These are phyloP conservation scores for Penicillium riverlandense DNA, from an alignment of 495 filamentous ascomycete genomes.

Conservation along the genomic window DNA sequence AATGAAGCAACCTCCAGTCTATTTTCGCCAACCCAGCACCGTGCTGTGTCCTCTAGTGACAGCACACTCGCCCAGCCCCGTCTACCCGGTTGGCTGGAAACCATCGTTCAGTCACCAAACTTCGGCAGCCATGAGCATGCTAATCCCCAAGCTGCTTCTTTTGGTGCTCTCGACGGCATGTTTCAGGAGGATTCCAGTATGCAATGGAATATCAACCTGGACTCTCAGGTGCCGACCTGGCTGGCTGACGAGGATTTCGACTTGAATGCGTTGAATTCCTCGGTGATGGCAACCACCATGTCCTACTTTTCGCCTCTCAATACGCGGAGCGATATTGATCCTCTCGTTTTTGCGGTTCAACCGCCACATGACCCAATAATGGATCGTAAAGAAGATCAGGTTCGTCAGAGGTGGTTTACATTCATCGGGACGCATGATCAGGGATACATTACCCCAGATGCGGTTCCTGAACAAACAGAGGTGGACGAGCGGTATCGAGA, in stretches of 20 bases:
- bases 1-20: background rate
- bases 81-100: background rate
- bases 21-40: background rate
- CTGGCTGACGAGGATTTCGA: conserved; percentile 19
- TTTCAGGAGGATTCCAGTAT: background rate
- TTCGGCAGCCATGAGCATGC: background rate
- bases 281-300: conserved; percentile 6
- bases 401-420: conserved; percentile 7
- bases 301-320: conserved; percentile 1
- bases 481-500: conserved; percentile 17
- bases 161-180: background rate
- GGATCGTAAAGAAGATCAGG: conserved; percentile 3
- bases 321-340: background rate
- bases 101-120: background rate
- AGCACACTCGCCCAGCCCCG: background rate
- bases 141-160: background rate
- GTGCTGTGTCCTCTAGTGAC: too few relatives aligned
- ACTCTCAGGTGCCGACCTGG: conserved; percentile 10
- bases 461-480: background rate
- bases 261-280: conserved; percentile 13
- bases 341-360: background rate
- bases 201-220: conserved; percentile 2
- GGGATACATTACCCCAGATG: conserved; percentile 10
- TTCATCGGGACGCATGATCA: conserved; percentile 1
- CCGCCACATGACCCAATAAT: background rate